These are phyloP conservation scores for Vitis amurensis DNA, from an alignment of 164 flowering plant species.

Conservation along the genomic window DNA sequence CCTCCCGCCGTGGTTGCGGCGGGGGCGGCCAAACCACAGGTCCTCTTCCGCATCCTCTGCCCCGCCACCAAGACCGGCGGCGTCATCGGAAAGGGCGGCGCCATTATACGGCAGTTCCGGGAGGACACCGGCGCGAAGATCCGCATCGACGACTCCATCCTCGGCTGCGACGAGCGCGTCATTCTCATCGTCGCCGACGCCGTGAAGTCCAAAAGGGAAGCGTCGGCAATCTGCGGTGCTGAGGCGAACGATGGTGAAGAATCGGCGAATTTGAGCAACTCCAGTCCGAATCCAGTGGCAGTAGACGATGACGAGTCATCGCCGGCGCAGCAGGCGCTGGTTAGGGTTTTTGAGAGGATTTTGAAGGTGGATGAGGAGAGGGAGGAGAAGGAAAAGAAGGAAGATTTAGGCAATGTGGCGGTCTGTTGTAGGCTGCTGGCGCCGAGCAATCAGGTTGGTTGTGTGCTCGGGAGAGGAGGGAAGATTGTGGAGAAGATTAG, in stretches of 20 bases:
- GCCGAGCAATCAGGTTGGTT: conserved; percentile 11
- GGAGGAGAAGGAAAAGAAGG: conserved; percentile 8
- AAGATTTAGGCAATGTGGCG: background rate
- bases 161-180: conserved; percentile 34
- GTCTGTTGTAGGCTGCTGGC: conserved; percentile 12
- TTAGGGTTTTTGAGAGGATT: conserved; percentile 9
- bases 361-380: conserved; percentile 8
- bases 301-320: conserved; percentile 2
- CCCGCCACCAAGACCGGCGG: conserved; percentile 38
- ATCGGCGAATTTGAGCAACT: background rate
- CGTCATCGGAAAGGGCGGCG: conserved; percentile 42
- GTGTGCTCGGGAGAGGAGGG: conserved; percentile 5
- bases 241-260: conserved; percentile 8
- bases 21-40: conserved; percentile 9
- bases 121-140: conserved; percentile 41
- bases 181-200: conserved; percentile 30
- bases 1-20: background rate
- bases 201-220: conserved; percentile 3
- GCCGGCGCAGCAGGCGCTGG: conserved; percentile 12
- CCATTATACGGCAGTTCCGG: conserved; percentile 37
- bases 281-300: too few species aligned
- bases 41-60: conserved; percentile 40
- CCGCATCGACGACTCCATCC: conserved; percentile 29
- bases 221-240: background rate
- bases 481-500: conserved; percentile 21